phyloP scores from a whole-genome alignment of 1,139 yeast genomes.

The Taiozyma onychis region DNA sequence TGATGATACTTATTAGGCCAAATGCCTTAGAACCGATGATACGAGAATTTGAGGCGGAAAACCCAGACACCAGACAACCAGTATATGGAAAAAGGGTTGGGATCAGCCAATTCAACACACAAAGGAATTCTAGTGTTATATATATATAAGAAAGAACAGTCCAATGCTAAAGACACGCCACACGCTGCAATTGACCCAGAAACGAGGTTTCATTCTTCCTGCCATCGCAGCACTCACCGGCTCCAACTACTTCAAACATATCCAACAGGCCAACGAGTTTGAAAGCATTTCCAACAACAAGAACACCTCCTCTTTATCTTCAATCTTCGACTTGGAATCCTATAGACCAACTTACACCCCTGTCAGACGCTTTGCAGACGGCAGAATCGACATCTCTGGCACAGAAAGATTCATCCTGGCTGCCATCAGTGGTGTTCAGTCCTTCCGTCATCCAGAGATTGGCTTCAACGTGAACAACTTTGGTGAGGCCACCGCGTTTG shows the following conservation, averaged over 20 bases:
- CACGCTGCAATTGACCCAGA: not conserved
- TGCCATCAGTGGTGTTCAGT: slow-evolving; percentile 75
- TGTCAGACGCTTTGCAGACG: slow-evolving; percentile 25
- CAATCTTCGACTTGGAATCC: not conserved
- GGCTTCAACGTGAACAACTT: slow-evolving; percentile 70
- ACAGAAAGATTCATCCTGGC: slow-evolving; percentile 63
- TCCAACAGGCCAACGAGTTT: slow-evolving; percentile 19
- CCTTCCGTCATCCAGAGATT: slow-evolving; percentile 73
- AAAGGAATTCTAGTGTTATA: too few species aligned
- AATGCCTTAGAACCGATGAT: too few species aligned
- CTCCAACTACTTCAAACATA: slow-evolving; percentile 15
- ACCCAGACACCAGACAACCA: too few species aligned
- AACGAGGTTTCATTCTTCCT: slow-evolving; percentile 13
- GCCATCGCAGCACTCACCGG: slow-evolving; percentile 18
- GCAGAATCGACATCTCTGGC: slow-evolving; percentile 70
- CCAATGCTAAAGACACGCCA: not conserved
- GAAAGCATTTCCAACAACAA: slow-evolving; percentile 5
- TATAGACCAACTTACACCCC: not conserved
- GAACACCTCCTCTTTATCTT: not conserved
- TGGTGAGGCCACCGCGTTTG: slow-evolving; percentile 88
- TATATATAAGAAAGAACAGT: not conserved
- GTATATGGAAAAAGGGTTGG: too few species aligned
- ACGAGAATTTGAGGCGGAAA: too few species aligned
- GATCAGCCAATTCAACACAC: too few species aligned
- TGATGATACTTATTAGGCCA: too few species aligned